phyloP scores from a whole-genome alignment of 176 grass and related monocot genomes.

The Triticum monococcum region DNA sequence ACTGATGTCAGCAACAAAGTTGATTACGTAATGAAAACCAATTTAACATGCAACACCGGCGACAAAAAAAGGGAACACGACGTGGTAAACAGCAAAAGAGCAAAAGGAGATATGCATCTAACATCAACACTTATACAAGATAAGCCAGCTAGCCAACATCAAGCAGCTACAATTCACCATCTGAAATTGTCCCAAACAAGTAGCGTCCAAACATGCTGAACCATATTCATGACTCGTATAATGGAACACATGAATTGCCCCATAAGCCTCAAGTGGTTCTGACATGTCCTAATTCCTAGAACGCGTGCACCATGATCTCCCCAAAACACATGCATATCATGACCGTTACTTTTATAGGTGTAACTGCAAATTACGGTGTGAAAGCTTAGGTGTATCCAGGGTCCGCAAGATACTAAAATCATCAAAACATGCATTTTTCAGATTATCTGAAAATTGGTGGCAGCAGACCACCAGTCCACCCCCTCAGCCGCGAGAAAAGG shows the following conservation, averaged over 20 bases:
- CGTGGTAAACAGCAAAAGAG: not conserved
- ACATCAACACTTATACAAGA: not conserved
- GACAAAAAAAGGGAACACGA: not conserved
- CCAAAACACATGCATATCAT: not conserved
- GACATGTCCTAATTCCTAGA: slow-evolving; percentile 21
- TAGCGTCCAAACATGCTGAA: not conserved
- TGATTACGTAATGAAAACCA: not conserved
- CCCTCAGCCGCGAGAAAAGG: not conserved
- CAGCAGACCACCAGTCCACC: not conserved
- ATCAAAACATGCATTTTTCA: not conserved
- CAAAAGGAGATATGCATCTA: not conserved
- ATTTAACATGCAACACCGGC: slow-evolving; percentile 14
- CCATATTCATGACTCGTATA: not conserved
- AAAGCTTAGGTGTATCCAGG: not conserved
- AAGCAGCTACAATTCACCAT: slow-evolving; percentile 17
- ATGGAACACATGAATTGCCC: not conserved
- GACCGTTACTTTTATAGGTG: not conserved
- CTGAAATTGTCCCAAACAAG: not conserved
- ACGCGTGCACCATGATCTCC: not conserved
- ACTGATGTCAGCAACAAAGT: slow-evolving; percentile 23
- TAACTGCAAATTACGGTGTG: not conserved
- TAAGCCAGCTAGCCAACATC: not conserved
- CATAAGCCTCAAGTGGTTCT: not conserved
- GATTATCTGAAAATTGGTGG: not conserved
- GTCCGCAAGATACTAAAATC: slow-evolving; percentile 1